Evolutionary conservation across 768 basidiomycete species (phyloP), one percentile per base, ranked within the genome.

Genomic region (Austroboletus festivus): DNA sequence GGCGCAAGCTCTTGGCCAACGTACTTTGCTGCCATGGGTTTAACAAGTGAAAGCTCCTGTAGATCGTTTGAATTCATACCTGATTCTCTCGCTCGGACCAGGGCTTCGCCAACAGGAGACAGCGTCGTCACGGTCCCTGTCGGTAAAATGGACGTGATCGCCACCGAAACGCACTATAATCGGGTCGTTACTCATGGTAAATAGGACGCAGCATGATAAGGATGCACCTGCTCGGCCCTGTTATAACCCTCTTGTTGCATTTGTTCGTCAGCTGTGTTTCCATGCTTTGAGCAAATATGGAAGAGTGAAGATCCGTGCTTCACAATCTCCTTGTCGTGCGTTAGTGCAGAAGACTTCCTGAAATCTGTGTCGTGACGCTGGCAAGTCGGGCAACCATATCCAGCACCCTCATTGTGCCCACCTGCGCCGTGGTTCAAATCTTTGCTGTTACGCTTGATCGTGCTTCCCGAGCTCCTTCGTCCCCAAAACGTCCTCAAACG

Each of bases 1-100:
- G 71, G 62, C 0, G 60, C 62, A 8, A 69, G 54, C 11, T 65
- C 59, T n/a, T 67, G 66, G 2, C 71, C 55, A 4, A 72, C 46
- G n/a, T 64, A 68, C 21, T 58, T 64, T 43, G 65, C 62, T 42
- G 58, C 63, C 16, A 24, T 12, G 7, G 9, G 38, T 24, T 56
- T 12, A 55, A 44, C 28, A 49, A 42, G 26, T 42, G 10, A 51
- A 38, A n/a, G 5, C 19, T 2, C 35, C 8, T 6, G 18, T 4
- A 22, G 2, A 39, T 42, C 1, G 21, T 12, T 41, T 18, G 4
- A 21, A 39, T 13, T 46, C 48, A 19, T 51, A 51, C 61, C 54
- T 0, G 61, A 59, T 22, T 62, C 54, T 13, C 48, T 56, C n/a
- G 44, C 63, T 26, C 23, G 57, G 20, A 61, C 5, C 21, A 64